These are phyloP conservation scores for Annulohypoxylon bovei DNA, from an alignment of 495 filamentous ascomycete genomes.

Conservation along the genomic window DNA sequence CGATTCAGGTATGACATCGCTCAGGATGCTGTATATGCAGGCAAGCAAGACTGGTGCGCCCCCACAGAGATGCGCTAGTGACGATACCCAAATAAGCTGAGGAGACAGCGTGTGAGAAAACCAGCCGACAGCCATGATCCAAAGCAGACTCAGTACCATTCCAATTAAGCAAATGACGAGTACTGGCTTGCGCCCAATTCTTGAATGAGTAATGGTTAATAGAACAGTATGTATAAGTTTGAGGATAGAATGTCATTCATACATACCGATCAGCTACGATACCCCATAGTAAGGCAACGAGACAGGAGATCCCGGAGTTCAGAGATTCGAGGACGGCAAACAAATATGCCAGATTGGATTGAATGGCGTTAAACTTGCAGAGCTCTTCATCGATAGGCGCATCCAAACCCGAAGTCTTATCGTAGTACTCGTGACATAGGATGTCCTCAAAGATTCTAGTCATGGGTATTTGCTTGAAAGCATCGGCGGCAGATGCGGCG, in stretches of 20 bases:
- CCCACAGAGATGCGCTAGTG: conserved; percentile 62
- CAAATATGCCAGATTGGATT: conserved; percentile 48
- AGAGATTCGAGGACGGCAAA: conserved; percentile 41
- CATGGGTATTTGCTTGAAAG: conserved; percentile 40
- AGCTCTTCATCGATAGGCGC: conserved; percentile 45
- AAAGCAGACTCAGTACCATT: conserved; percentile 47
- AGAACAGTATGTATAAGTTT: not conserved
- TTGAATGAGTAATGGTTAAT: conserved; percentile 37
- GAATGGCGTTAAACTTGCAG: conserved; percentile 50
- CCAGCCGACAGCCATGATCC: conserved; percentile 52
- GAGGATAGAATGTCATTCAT: not conserved
- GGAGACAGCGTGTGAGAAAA: conserved; percentile 57
- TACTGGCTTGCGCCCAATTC: conserved; percentile 58
- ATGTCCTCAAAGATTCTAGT: conserved; percentile 55
- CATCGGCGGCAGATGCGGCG: conserved; percentile 27
- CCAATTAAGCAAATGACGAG: conserved; percentile 50
- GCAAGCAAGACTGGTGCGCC: conserved; percentile 61
- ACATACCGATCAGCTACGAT: conserved; percentile 46
- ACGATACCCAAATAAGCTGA: conserved; percentile 63
- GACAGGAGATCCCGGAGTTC: conserved; percentile 35
- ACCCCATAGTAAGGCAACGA: conserved; percentile 43
- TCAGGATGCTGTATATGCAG: conserved; percentile 65
- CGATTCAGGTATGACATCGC: conserved; percentile 65
- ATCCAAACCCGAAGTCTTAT: conserved; percentile 24
- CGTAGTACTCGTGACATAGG: conserved; percentile 50